These are phyloP conservation scores for Myxozyma geophila DNA, from an alignment of 805 yeast species.

Conservation along the genomic window DNA sequence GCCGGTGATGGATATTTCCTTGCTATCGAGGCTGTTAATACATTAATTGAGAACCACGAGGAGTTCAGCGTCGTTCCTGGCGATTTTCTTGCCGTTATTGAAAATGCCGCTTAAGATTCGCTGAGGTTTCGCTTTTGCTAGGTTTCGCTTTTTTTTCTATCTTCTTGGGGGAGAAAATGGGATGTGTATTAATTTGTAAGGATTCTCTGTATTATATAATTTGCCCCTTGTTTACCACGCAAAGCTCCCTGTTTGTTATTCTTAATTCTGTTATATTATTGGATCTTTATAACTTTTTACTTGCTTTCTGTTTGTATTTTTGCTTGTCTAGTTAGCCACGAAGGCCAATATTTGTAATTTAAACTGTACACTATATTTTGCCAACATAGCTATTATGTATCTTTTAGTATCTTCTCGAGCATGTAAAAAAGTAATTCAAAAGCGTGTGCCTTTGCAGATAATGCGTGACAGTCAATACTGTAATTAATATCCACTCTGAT, in stretches of 20 bases:
- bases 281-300: not conserved
- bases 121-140: not conserved
- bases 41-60: slow-evolving; percentile 78
- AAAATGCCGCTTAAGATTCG: not conserved
- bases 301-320: slow-evolving; percentile 1
- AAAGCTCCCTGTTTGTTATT: not conserved
- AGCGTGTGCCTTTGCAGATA: too few species aligned
- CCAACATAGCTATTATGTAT: not conserved
- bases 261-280: not conserved
- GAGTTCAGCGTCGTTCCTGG: slow-evolving; percentile 77
- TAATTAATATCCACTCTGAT: too few species aligned
- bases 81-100: slow-evolving; percentile 49
- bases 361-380: not conserved
- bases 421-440: too few species aligned
- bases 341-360: slow-evolving; percentile 1
- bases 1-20: slow-evolving; percentile 70
- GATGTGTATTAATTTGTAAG: not conserved
- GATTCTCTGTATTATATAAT: not conserved
- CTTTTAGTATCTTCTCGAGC: not conserved
- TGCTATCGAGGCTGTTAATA: slow-evolving; percentile 88
- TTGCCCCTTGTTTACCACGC: not conserved
- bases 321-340: not conserved
- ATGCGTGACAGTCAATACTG: too few species aligned
- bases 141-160: not conserved
- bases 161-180: not conserved